Base-by-base conservation (phyloP, 352 stramenopile species). In the Peronosclerospora sorghi region DNA sequence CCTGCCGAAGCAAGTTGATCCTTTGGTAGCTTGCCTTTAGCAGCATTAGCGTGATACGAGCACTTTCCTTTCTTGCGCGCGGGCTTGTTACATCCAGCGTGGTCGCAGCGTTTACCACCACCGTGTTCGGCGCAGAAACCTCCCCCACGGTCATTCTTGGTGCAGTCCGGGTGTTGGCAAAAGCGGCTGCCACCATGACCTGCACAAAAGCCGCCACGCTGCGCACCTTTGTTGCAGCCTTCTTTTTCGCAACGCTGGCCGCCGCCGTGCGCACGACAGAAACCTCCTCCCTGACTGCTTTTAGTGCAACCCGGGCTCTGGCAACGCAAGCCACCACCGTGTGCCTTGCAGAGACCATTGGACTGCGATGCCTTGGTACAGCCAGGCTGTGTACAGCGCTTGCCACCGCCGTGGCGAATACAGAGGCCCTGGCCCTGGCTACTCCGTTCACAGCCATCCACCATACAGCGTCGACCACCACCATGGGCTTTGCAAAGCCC, bases 41-140 rank as follows among this genome's bases (percentile, higher is more conserved):
- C 64, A 20, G 70, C 72, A 19, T 87, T 87, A 2, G 72, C 75
- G 45, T 95, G 83, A 54, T 81, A 77, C 24, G 80, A 91, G 62
- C 83, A 95, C 54, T 88, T 87, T 37, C 83, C 83, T 52, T 86
- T 82, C 53, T 89, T 88, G 19, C 83, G 74, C 23, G 77, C 77
- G 90, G 80, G 76, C 59, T 86, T 86, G 27, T 43, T 53, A 62
- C 83, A 95, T 28, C 61, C 66, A 8, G 66, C 62, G 18, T 78
- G 48, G 9, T 54, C 54, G 62, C 83, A 94, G 47, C 83, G 78
- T 58, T 86, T 89, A 44, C 83, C 83, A 21, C 83, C 83, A 14
- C 83, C 83, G 48, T 94, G 83, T n/a, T 65, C 82, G 14, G 78
- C 62, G 23, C 59, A 69, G 13, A 73, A 35, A 17, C 83, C 83